Evolutionary conservation across 2,329 filamentous ascomycete genomes (phyloP), one percentile per base, ranked within the genome.

Genomic region (Fusarium napiforme): DNA sequence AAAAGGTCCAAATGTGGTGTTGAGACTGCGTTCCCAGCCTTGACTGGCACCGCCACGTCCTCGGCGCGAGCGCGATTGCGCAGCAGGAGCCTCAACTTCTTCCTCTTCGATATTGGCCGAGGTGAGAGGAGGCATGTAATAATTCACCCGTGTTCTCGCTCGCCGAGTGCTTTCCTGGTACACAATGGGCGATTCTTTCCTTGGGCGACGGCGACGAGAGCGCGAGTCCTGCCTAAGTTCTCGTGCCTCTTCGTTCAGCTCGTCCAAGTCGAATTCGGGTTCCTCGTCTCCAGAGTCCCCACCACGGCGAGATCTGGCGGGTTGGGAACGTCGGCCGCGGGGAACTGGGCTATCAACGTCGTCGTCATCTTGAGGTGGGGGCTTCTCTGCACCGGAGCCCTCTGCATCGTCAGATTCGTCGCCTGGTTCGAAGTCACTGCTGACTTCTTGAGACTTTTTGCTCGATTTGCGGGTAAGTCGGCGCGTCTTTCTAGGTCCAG

Each of bases 1-100:
- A 82, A 99, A 98, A 5, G 96, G 96, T 14, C 96, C 96, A 79
- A 92, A 94, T 2, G 95, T 97, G 28, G 94, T 95, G 82, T 97
- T 96, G 37, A 98, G 87, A 64, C 89, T 93, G 56, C 95, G 92
- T 79, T 96, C 94, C 91, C 91, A 94, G 47, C 83, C 84, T 16
- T 85, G 84, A 36, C 85, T 88, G 42, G 87, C 90, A 57, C 87
- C 89, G 64, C 85, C 88, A 50, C 90, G 88, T 39, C 90, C 89
- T 52, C 93, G 90, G 73, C 90, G 90, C 69, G 90, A 89, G 64
- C 92, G 91, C 28, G 91, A 89, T 42, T 93, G 91, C 7, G 93
- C 92, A 12, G 93, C 89, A 15, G 89, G 85, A 64, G 91, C 90
- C 53, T 91, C 89, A 50, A 89, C 92, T 36, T 93, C 93, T 56